These are phyloP conservation scores for Nicotiana obtusifolia DNA, from an alignment of 257 asterid species.

Conservation along the genomic window DNA sequence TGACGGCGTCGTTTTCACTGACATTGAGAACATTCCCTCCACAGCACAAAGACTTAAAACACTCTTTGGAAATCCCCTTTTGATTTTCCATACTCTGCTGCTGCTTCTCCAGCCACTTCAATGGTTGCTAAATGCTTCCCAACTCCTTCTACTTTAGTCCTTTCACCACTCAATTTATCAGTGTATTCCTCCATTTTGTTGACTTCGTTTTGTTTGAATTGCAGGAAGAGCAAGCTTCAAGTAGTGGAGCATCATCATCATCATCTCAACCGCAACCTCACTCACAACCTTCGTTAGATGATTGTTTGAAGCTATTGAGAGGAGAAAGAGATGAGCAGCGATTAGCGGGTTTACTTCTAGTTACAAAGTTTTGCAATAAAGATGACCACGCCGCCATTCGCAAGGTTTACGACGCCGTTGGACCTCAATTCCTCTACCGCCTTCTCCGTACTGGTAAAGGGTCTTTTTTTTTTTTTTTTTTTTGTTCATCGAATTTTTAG, in stretches of 20 bases:
- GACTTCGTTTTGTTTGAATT: background rate
- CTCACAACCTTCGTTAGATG: slow-evolving; percentile 37
- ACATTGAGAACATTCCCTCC: background rate
- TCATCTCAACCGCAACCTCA: slow-evolving; percentile 19
- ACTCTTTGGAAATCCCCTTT: background rate
- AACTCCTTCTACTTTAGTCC: background rate
- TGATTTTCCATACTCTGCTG: background rate
- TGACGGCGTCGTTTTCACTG: too few relatives aligned
- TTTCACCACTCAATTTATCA: background rate
- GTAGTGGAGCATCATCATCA: slow-evolving; percentile 7
- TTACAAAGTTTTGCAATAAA: slow-evolving; percentile 63
- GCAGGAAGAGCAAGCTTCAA: slow-evolving; percentile 12
- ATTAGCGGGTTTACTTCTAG: slow-evolving; percentile 72
- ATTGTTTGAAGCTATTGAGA: slow-evolving; percentile 52
- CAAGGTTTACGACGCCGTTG: slow-evolving; percentile 57
- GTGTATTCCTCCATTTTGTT: background rate
- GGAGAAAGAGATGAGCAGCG: slow-evolving; percentile 81
- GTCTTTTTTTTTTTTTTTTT: background rate
- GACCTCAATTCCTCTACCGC: slow-evolving; percentile 66
- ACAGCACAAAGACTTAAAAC: background rate
- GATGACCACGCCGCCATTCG: slow-evolving; percentile 55
- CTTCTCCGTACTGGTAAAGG: slow-evolving; percentile 61
- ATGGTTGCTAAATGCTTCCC: background rate
- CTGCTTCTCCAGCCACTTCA: background rate
- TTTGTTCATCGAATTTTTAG: background rate